phyloP scores from a whole-genome alignment of 305 asterid genomes.

The Coffea humblotiana region DNA sequence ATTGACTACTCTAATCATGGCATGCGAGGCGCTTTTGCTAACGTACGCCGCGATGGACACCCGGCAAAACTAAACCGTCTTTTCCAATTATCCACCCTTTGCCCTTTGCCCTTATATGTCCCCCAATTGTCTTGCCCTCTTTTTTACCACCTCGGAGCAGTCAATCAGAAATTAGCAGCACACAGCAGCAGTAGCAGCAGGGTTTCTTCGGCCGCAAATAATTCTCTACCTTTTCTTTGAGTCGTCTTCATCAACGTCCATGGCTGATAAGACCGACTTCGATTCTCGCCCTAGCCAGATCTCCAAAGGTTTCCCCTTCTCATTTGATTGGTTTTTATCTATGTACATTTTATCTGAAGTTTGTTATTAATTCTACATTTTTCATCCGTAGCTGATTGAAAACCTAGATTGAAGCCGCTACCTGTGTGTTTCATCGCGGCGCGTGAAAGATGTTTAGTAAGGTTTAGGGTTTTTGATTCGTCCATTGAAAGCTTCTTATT shows the following conservation, averaged over 20 bases:
- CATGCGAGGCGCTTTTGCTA: constrained; percentile 8
- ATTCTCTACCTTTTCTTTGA: background rate
- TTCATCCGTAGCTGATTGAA: background rate
- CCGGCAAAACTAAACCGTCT: background rate
- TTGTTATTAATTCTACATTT: background rate
- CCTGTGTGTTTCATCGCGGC: background rate
- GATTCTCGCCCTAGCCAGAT: constrained; percentile 55
- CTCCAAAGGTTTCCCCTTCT: constrained; percentile 45
- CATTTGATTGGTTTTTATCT: constrained; percentile 8
- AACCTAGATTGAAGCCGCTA: constrained; percentile 18
- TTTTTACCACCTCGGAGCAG: constrained; percentile 40
- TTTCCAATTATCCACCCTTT: constrained; percentile 20
- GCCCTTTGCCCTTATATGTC: constrained; percentile 47
- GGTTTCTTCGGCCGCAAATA: constrained; percentile 28
- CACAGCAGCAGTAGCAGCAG: constrained; percentile 26
- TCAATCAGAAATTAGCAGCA: constrained; percentile 26
- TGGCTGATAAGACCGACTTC: constrained; percentile 55
- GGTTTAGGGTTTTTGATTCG: constrained; percentile 26
- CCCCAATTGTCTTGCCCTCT: background rate
- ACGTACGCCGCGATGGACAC: constrained; percentile 6
- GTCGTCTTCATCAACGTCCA: constrained; percentile 32
- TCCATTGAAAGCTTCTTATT: background rate
- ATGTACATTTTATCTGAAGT: background rate
- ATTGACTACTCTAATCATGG: background rate
- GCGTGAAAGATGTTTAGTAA: background rate